A percentile compares a stretch with the other conserved stretches of the same genome.
Conservation (phyloP, 306 rosid species). For the Prunus mira region DNA sequence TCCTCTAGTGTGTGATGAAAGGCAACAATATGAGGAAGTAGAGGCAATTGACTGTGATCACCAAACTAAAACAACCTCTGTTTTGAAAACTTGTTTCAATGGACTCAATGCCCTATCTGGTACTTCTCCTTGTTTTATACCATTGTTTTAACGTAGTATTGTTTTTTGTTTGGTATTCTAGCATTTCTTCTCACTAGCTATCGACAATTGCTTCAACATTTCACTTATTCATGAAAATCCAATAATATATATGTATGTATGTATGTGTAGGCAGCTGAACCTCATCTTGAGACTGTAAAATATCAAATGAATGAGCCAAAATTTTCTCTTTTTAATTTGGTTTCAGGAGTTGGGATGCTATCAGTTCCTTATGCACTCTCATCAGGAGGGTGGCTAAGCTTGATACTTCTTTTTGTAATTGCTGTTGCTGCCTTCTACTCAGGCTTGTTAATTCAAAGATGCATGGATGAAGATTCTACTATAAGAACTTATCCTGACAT, state of each 20-base stretch:
- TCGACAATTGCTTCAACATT: no score
- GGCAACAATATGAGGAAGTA: neutral
- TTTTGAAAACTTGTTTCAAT: constrained; percentile 3
- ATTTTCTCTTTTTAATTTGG: neutral
- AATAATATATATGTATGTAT: no score
- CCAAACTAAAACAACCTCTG: neutral
- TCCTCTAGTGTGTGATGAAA: neutral
- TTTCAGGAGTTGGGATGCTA: constrained; percentile 58
- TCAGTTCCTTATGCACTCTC: constrained; percentile 70
- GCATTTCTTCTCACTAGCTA: neutral
- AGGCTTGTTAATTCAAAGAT: constrained; percentile 47
- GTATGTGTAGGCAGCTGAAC: no score
- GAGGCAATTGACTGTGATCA: neutral
- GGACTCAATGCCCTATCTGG: constrained; percentile 14
- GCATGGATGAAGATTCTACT: constrained; percentile 44
- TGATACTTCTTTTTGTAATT: constrained; percentile 39
- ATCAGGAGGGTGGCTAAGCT: constrained; percentile 69
- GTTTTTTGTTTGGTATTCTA: neutral
- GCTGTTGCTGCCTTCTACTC: constrained; percentile 42
- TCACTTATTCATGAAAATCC: no score
- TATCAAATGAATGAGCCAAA: neutral
- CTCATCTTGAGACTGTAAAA: no score
- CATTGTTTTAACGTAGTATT: neutral
- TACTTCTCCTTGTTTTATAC: neutral
- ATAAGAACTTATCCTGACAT: constrained; percentile 56